Conservation (phyloP, 1,284 basidiomycete species). For the Tilletiopsis washingtonensis region DNA sequence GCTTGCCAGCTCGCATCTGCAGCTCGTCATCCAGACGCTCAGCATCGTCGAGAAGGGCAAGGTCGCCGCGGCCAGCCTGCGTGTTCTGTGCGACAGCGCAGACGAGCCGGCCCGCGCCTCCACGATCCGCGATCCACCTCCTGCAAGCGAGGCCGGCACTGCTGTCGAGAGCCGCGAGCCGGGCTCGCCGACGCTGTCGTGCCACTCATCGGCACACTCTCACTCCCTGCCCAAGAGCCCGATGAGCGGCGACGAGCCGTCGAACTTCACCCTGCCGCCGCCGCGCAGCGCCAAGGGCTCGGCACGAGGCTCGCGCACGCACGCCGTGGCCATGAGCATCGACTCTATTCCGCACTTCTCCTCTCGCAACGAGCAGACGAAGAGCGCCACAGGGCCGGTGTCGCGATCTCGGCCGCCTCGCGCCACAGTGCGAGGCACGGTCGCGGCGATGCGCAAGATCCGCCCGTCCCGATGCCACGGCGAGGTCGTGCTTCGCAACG, state of each 20-base stretch:
- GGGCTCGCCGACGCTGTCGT: not conserved
- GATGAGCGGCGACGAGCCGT: not conserved
- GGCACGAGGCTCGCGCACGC: conserved; percentile 13
- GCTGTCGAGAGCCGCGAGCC: not conserved
- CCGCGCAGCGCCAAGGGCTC: conserved; percentile 13
- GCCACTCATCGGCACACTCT: too few relatives aligned
- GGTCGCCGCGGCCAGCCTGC: conserved; percentile 65
- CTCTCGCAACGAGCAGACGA: too few relatives aligned
- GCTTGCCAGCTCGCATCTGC: conserved; percentile 75
- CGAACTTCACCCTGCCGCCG: not conserved
- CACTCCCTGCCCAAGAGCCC: not conserved
- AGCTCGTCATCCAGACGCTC: conserved; percentile 73
- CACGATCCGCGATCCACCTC: not conserved
- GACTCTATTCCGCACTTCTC: conserved; percentile 2
- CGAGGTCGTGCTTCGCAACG: conserved; percentile 66
- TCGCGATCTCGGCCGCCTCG: too few relatives aligned
- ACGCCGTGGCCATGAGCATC: conserved; percentile 26
- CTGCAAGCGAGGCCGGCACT: too few relatives aligned
- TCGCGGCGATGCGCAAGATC: conserved; percentile 21
- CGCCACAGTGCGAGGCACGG: too few relatives aligned
- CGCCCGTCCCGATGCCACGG: conserved; percentile 52
- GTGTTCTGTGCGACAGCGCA: not conserved
- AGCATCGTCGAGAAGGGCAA: conserved; percentile 77
- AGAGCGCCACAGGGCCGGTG: not conserved
- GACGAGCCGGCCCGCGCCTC: not conserved